A percentile compares a stretch with the other conserved stretches of the same genome.
Evolutionary conservation across 495 filamentous ascomycete species (phyloP).

Genomic region (Hapsidospora chrysogenum): DNA sequence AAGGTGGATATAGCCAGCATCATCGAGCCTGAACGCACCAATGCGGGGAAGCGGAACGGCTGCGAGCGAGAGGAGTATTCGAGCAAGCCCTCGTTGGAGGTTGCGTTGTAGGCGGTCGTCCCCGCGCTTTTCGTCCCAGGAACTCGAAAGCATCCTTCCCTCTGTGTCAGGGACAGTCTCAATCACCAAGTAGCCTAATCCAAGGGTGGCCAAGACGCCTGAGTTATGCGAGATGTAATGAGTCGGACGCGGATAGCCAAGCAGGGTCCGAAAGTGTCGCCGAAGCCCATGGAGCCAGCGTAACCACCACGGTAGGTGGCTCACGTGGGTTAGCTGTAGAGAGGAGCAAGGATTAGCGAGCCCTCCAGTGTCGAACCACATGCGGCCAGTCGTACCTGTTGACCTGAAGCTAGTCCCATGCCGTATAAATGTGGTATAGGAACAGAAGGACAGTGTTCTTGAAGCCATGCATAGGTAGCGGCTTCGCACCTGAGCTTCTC

Average conservation of each 20-base stretch:
- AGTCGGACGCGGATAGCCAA: conserved; percentile 1
- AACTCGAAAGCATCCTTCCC: conserved; percentile 19
- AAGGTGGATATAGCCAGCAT: conserved; percentile 12
- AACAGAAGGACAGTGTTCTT: conserved; percentile 16
- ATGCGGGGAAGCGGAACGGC: conserved; percentile 15
- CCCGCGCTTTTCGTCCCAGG: conserved; percentile 9
- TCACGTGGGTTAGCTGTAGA: too few species aligned
- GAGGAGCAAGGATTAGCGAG: too few species aligned
- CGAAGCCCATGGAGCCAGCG: background rate
- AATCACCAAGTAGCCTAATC: conserved; percentile 10
- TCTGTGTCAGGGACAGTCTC: conserved; percentile 7
- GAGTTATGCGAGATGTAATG: conserved; percentile 3
- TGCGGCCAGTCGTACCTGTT: background rate
- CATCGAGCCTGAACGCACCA: conserved; percentile 16
- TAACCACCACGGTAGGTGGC: background rate
- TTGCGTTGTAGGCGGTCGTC: conserved; percentile 8
- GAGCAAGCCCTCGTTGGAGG: conserved; percentile 14
- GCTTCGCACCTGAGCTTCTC: conserved; percentile 22
- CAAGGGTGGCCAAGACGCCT: conserved; percentile 1
- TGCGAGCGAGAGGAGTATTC: conserved; percentile 16
- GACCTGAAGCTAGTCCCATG: conserved; percentile 10
- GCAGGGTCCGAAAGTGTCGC: background rate
- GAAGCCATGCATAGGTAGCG: conserved; percentile 19
- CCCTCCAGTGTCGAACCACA: conserved; percentile 1
- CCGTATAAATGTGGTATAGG: conserved; percentile 16